Conservation (phyloP, 805 yeast species). For the Priceomyces haplophilus region DNA sequence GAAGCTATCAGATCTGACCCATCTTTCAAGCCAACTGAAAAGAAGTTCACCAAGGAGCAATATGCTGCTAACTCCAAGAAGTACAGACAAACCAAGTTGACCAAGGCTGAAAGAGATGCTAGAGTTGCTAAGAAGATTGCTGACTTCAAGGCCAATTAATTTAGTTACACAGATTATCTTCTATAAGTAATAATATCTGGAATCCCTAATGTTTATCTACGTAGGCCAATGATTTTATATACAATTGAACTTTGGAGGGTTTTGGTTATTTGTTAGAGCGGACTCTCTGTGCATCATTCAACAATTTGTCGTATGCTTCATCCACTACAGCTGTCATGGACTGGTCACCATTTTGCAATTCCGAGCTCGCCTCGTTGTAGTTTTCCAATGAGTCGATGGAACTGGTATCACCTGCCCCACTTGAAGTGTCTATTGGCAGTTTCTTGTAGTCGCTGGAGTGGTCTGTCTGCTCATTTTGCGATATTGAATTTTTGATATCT, state of each 20-base stretch:
- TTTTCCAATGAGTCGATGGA: conserved; percentile 30
- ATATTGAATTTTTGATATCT: neutral
- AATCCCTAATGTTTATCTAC: no score
- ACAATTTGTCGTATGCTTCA: conserved; percentile 67
- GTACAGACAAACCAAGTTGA: conserved; percentile 82
- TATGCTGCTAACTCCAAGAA: conserved; percentile 96
- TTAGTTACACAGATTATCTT: conserved; percentile 15
- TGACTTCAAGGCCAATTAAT: conserved; percentile 61
- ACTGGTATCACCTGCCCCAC: conserved; percentile 15
- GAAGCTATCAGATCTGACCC: conserved; percentile 97
- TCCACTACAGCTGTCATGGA: conserved; percentile 51
- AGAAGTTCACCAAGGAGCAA: conserved; percentile 95
- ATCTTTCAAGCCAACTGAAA: conserved; percentile 79
- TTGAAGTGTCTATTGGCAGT: neutral
- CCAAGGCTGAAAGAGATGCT: conserved; percentile 88
- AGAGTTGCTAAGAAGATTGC: conserved; percentile 92
- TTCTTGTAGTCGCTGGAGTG: neutral
- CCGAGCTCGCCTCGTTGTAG: conserved; percentile 7
- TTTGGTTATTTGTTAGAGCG: conserved; percentile 44
- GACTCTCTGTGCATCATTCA: conserved; percentile 65
- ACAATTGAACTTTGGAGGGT: no score
- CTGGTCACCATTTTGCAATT: conserved; percentile 1
- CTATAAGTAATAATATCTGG: neutral
- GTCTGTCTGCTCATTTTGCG: neutral
- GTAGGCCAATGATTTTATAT: no score